phyloP scores from a whole-genome alignment of 2,329 filamentous ascomycete genomes.

The Arthroderma uncinatum region DNA sequence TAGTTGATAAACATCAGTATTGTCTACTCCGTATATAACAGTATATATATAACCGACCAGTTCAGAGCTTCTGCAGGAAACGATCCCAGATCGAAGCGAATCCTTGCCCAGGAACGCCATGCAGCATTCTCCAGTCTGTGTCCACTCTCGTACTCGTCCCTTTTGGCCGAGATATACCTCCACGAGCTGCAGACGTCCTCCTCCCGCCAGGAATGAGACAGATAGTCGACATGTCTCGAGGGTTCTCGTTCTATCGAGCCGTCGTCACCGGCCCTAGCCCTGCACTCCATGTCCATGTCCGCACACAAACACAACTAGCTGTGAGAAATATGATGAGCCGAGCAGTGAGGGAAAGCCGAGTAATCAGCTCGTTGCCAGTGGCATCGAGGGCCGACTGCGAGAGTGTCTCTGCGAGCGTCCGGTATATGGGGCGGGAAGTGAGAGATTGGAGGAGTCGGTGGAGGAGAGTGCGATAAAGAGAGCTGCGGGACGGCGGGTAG shows the following conservation, averaged over 20 bases:
- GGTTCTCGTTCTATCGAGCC: slow-evolving; percentile 62
- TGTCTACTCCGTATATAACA: neutral
- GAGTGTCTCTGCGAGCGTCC: neutral
- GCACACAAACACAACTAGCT: neutral
- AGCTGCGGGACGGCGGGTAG: neutral
- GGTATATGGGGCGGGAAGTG: neutral
- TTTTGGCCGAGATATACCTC: slow-evolving; percentile 78
- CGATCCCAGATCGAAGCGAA: slow-evolving; percentile 75
- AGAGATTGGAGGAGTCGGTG: neutral
- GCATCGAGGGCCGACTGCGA: neutral
- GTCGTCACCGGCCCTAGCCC: slow-evolving; percentile 46
- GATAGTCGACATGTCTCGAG: slow-evolving; percentile 85
- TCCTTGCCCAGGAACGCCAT: slow-evolving; percentile 93
- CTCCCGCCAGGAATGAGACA: slow-evolving; percentile 85
- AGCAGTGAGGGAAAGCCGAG: neutral
- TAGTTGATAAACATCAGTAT: slow-evolving; percentile 28
- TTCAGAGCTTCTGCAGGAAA: slow-evolving; percentile 86
- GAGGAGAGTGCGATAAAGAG: neutral
- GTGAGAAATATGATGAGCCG: neutral
- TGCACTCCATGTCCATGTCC: neutral
- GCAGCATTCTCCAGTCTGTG: slow-evolving; percentile 86
- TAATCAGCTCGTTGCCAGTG: neutral
- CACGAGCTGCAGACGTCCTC: slow-evolving; percentile 97
- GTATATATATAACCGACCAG: slow-evolving; percentile 49
- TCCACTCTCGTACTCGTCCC: slow-evolving; percentile 67